These are phyloP conservation scores for Phytophthora agathidicida DNA, from an alignment of 352 stramenopile genomes.

Conservation along the genomic window DNA sequence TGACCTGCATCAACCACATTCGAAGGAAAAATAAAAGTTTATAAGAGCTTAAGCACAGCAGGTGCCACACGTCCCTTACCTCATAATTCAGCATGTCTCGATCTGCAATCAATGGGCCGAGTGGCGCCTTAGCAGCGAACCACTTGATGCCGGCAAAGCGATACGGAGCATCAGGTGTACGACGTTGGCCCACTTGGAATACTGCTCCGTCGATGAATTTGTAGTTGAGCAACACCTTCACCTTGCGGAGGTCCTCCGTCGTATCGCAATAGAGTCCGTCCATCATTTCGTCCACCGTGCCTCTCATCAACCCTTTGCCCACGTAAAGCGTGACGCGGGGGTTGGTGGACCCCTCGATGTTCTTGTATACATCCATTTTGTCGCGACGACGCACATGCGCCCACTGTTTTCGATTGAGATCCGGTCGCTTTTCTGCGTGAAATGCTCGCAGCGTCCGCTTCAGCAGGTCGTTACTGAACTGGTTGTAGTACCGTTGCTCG, in stretches of 20 bases:
- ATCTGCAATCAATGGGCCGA: slow-evolving; percentile 29
- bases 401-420: slow-evolving; percentile 29
- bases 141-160: slow-evolving; percentile 47
- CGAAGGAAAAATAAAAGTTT: no score
- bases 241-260: slow-evolving; percentile 35
- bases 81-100: slow-evolving; percentile 50
- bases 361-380: slow-evolving; percentile 44
- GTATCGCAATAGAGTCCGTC: slow-evolving; percentile 47
- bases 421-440: slow-evolving; percentile 17
- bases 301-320: slow-evolving; percentile 35
- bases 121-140: slow-evolving; percentile 37
- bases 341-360: slow-evolving; percentile 33
- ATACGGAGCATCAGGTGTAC: slow-evolving; percentile 30
- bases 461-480: slow-evolving; percentile 26
- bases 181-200: slow-evolving; percentile 37
- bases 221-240: slow-evolving; percentile 42
- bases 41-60: no score
- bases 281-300: slow-evolving; percentile 48
- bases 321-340: slow-evolving; percentile 36
- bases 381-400: slow-evolving; percentile 27
- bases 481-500: slow-evolving; percentile 40
- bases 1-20: slow-evolving; percentile 25
- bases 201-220: slow-evolving; percentile 41
- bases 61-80: no score
- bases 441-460: slow-evolving; percentile 39